These are phyloP conservation scores for Calamus simplicifolius DNA, from an alignment of 176 grass and related monocot species.

Conservation along the genomic window DNA sequence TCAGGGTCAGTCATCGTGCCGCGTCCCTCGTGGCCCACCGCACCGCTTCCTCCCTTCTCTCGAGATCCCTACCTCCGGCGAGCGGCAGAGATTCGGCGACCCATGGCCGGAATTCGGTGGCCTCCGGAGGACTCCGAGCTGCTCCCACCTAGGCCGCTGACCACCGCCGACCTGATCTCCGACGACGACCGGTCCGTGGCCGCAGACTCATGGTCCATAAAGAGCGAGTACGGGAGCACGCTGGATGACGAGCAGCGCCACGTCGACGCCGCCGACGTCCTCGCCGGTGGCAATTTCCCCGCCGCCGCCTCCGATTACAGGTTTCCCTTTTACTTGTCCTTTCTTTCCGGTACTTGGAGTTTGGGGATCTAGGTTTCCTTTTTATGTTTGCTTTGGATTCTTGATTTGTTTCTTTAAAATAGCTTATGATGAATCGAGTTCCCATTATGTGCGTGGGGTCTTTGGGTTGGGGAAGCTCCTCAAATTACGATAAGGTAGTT, in stretches of 20 bases:
- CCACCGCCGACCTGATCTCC: slow-evolving; percentile 42
- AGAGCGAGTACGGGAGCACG: slow-evolving; percentile 95
- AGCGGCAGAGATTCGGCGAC: slow-evolving; percentile 6
- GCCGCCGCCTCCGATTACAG: slow-evolving; percentile 76
- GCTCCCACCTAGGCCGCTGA: slow-evolving; percentile 30
- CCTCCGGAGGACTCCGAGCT: slow-evolving; percentile 51
- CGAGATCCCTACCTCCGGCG: neutral
- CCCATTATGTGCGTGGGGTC: too few species aligned
- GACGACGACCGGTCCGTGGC: slow-evolving; percentile 94
- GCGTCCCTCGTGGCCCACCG: too few species aligned
- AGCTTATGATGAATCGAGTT: too few species aligned
- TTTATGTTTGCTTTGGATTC: too few species aligned
- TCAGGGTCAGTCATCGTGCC: too few species aligned
- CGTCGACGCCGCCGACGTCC: slow-evolving; percentile 60
- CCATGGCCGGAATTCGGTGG: slow-evolving; percentile 51
- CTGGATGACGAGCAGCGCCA: slow-evolving; percentile 97
- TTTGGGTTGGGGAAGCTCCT: too few species aligned
- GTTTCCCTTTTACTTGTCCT: slow-evolving; percentile 15
- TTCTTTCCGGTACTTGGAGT: too few species aligned
- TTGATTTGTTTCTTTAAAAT: too few species aligned
- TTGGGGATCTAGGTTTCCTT: too few species aligned
- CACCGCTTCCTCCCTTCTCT: neutral
- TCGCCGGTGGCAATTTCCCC: slow-evolving; percentile 57
- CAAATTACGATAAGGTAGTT: too few species aligned
- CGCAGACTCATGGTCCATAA: slow-evolving; percentile 92